Conservation (phyloP, 768 basidiomycete species). For the Collybia mongolica region DNA sequence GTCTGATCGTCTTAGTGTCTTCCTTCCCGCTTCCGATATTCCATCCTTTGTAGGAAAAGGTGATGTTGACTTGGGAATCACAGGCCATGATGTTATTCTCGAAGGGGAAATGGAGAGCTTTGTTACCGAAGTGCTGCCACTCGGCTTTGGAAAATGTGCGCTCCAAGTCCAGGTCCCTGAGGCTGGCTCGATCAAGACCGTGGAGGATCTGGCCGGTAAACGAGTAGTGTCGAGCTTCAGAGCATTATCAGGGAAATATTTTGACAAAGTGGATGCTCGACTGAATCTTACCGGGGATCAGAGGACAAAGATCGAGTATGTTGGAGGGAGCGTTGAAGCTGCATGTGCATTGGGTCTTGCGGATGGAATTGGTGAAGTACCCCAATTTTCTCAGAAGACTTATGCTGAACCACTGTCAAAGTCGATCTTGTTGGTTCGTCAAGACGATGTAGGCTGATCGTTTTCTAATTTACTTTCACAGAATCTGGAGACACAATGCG, state of each 20-base stretch:
- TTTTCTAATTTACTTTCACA: constrained; percentile 24
- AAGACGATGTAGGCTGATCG: not conserved
- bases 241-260: constrained; percentile 80
- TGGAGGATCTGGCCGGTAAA: constrained; percentile 85
- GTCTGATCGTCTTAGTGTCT: constrained; percentile 60
- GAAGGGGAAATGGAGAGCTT: constrained; percentile 81
- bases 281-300: constrained; percentile 50
- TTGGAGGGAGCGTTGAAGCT: constrained; percentile 97
- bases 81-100: constrained; percentile 95
- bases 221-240: constrained; percentile 95
- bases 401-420: constrained; percentile 24
- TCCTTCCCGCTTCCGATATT: constrained; percentile 95
- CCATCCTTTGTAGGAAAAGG: constrained; percentile 99
- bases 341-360: constrained; percentile 95
- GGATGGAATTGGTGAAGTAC: constrained; percentile 85
- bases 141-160: constrained; percentile 91
- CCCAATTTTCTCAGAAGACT: constrained; percentile 1
- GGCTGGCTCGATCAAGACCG: constrained; percentile 57
- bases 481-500: constrained; percentile 99
- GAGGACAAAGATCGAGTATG: constrained; percentile 86
- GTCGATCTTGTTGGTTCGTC: constrained; percentile 91
- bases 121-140: constrained; percentile 76
- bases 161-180: constrained; percentile 93
- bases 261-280: constrained; percentile 59
- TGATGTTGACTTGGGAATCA: constrained; percentile 94